These are phyloP conservation scores for Babesia bigemina DNA, from an alignment of 169 alveolate genomes.

Conservation along the genomic window DNA sequence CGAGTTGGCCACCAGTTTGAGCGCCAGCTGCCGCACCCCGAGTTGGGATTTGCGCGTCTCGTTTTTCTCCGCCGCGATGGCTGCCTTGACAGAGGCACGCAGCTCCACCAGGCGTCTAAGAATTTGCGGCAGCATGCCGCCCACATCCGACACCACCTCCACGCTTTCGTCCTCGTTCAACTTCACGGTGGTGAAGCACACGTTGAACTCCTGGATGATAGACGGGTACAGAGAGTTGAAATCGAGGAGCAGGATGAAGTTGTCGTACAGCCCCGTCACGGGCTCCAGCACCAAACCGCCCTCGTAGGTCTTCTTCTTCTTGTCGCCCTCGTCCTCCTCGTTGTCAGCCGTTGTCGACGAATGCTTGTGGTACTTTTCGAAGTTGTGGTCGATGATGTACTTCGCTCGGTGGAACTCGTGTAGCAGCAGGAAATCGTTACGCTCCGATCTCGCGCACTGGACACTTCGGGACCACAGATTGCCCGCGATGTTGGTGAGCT, in stretches of 20 bases:
- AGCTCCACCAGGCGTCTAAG: constrained; percentile 84
- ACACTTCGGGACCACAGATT: constrained; percentile 92
- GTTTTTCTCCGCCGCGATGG: constrained; percentile 77
- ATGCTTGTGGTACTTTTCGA: constrained; percentile 52
- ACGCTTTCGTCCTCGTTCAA: constrained; percentile 69
- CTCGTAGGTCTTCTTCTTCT: constrained; percentile 76
- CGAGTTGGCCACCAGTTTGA: constrained; percentile 97
- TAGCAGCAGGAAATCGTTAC: constrained; percentile 93
- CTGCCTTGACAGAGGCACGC: constrained; percentile 68
- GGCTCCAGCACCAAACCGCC: constrained; percentile 99
- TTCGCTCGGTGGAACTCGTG: constrained; percentile 91
- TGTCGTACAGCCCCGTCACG: constrained; percentile 94
- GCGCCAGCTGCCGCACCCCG: constrained; percentile 93
- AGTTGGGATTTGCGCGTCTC: constrained; percentile 82
- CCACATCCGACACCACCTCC: constrained; percentile 68
- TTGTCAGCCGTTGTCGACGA: constrained; percentile 16
- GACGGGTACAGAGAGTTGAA: constrained; percentile 99
- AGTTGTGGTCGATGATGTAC: constrained; percentile 83
- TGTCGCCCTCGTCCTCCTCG: constrained; percentile 47
- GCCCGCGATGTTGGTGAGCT: constrained; percentile 95
- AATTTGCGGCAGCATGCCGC: constrained; percentile 89
- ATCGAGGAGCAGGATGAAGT: constrained; percentile 93
- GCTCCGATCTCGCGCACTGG: constrained; percentile 89
- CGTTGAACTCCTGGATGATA: constrained; percentile 97
- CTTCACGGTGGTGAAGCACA: constrained; percentile 96